phyloP scores from a whole-genome alignment of 345 rosid species.

The Nasturtium officinale region DNA sequence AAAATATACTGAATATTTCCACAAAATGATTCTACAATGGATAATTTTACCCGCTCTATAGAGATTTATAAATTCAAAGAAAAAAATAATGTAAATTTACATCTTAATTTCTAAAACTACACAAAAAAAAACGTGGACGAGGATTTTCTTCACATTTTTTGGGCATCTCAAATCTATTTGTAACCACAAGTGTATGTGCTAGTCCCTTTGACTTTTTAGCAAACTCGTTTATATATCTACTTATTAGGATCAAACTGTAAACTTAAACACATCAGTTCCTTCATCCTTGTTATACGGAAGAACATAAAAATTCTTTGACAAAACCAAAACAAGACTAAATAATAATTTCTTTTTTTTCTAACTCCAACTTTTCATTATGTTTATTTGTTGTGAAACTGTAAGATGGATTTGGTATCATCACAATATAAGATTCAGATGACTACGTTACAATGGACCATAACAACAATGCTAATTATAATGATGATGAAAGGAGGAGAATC shows the following conservation, averaged over 20 bases:
- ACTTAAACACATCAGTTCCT: constrained; percentile 26
- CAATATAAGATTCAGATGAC: constrained; percentile 8
- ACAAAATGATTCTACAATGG: too few species aligned
- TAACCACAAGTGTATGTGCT: constrained; percentile 31
- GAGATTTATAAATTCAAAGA: background rate
- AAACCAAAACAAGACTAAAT: background rate
- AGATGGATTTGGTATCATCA: constrained; percentile 17
- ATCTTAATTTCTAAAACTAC: background rate
- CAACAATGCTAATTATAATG: constrained; percentile 11
- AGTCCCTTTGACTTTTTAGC: background rate
- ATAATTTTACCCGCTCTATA: too few species aligned
- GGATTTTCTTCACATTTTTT: background rate
- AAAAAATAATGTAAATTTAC: background rate
- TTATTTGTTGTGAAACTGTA: background rate
- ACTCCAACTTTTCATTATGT: background rate
- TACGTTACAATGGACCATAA: constrained; percentile 42
- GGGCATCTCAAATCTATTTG: background rate
- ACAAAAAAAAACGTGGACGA: background rate
- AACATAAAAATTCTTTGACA: background rate
- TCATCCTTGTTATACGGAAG: constrained; percentile 25
- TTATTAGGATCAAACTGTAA: background rate
- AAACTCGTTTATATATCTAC: background rate
- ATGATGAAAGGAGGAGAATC: constrained; percentile 44
- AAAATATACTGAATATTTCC: too few species aligned
- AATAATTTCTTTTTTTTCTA: background rate